A percentile compares a stretch with the other conserved stretches of the same genome.
phyloP scores from a whole-genome alignment of 495 filamentous ascomycete species.

The Echria macrotheca region DNA sequence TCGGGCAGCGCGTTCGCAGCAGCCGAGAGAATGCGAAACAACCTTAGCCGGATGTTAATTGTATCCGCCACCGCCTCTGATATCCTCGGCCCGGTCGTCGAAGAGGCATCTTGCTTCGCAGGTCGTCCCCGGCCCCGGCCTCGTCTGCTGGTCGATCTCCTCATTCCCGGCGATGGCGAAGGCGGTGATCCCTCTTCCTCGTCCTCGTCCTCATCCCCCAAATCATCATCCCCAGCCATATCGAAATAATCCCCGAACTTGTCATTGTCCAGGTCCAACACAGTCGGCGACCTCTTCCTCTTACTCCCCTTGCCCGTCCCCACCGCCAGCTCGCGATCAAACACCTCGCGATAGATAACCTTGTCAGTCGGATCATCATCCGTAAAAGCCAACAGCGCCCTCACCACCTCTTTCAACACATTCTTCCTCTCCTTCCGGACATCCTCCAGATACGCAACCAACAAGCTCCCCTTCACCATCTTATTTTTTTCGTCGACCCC shows the following conservation, averaged over 20 bases:
- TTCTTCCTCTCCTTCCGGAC: constrained; percentile 27
- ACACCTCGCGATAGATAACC: constrained; percentile 43
- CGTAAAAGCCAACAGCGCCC: constrained; percentile 34
- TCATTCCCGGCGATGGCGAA: neutral
- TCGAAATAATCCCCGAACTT: constrained; percentile 42
- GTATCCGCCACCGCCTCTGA: constrained; percentile 50
- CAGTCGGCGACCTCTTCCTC: constrained; percentile 40
- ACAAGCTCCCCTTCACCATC: constrained; percentile 29
- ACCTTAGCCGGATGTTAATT: constrained; percentile 56
- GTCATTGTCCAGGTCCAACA: constrained; percentile 42
- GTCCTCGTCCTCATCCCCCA: constrained; percentile 23
- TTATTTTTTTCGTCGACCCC: constrained; percentile 10
- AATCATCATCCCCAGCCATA: constrained; percentile 24
- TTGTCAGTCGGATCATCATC: constrained; percentile 33
- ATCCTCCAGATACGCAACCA: constrained; percentile 24
- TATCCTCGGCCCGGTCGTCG: neutral
- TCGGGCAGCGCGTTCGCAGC: constrained; percentile 23
- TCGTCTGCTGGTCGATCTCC: neutral
- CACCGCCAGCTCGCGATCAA: constrained; percentile 41
- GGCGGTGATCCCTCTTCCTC: neutral
- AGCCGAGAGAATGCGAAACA: constrained; percentile 43
- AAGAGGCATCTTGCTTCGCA: neutral
- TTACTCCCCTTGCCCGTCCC: constrained; percentile 33
- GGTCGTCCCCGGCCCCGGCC: neutral
- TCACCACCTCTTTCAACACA: constrained; percentile 35